Percentiles rank a stretch among this genome's conserved stretches.
Evolutionary conservation across 352 stramenopile genomes (phyloP).

Genomic region (Pythium aphanidermatum): DNA sequence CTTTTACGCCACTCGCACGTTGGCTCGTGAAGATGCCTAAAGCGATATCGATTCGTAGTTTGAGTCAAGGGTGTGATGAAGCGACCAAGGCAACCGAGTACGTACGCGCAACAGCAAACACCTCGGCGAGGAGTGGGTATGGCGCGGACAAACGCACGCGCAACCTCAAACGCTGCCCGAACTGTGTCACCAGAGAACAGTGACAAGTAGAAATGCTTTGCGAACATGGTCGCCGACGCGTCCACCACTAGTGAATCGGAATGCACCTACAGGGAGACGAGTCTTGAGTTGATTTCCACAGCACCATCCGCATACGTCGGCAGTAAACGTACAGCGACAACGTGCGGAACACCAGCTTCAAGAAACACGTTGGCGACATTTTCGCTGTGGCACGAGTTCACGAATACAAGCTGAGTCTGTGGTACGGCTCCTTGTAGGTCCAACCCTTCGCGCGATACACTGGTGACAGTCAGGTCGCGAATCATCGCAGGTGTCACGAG

Average conservation of each 20-base stretch:
- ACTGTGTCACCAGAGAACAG: constrained; percentile 73
- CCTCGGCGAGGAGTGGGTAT: constrained; percentile 50
- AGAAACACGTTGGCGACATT: constrained; percentile 82
- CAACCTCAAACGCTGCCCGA: constrained; percentile 65
- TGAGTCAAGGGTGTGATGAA: not conserved
- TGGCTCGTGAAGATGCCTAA: constrained; percentile 66
- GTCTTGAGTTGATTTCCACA: no score
- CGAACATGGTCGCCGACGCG: constrained; percentile 72
- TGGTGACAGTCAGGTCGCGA: constrained; percentile 61
- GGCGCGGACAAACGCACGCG: constrained; percentile 54
- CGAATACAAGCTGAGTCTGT: constrained; percentile 58
- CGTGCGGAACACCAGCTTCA: constrained; percentile 83
- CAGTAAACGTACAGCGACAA: constrained; percentile 63
- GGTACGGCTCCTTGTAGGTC: constrained; percentile 1
- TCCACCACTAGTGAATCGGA: constrained; percentile 77
- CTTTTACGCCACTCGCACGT: constrained; percentile 58
- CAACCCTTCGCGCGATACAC: constrained; percentile 2
- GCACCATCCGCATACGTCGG: no score
- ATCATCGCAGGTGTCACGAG: constrained; percentile 59
- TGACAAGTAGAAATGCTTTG: constrained; percentile 82
- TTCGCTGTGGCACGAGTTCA: constrained; percentile 84
- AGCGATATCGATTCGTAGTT: no score
- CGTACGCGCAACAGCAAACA: constrained; percentile 77
- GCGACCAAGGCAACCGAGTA: no score
- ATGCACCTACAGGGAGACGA: constrained; percentile 43